Evolutionary conservation across 805 yeast species (phyloP).

Genomic region (Saccharomycopsis sp.): DNA sequence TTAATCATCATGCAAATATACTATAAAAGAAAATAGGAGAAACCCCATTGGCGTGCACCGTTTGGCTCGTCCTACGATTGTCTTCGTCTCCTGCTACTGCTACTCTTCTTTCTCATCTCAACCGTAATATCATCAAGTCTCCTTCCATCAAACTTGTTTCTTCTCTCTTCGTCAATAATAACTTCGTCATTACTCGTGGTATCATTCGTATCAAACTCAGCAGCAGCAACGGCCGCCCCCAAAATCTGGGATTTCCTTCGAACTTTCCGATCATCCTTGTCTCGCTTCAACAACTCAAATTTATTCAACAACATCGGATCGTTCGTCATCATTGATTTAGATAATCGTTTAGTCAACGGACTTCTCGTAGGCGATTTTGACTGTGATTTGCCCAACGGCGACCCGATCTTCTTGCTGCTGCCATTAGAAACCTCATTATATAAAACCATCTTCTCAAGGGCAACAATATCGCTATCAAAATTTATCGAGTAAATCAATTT

Average conservation of each 20-base stretch:
- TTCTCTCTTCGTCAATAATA: slow-evolving; percentile 6
- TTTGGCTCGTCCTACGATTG: no score
- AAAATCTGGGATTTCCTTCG: slow-evolving; percentile 17
- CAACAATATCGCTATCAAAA: slow-evolving; percentile 18
- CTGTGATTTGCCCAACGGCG: not conserved
- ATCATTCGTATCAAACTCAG: not conserved
- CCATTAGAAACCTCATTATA: slow-evolving; percentile 11
- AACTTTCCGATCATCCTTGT: slow-evolving; percentile 16
- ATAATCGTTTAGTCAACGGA: not conserved
- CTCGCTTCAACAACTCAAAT: slow-evolving; percentile 15
- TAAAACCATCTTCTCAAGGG: slow-evolving; percentile 18
- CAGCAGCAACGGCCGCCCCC: not conserved
- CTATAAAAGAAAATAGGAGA: no score
- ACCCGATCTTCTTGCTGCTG: not conserved
- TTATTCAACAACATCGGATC: slow-evolving; percentile 8
- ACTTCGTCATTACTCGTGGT: not conserved
- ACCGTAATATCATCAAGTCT: not conserved
- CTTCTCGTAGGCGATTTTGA: slow-evolving; percentile 14
- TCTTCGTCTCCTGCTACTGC: slow-evolving; percentile 8
- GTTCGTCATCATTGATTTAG: slow-evolving; percentile 8
- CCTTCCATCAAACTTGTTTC: slow-evolving; percentile 8
- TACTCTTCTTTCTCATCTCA: slow-evolving; percentile 3
- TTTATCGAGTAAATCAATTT: slow-evolving; percentile 15
- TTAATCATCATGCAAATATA: no score
- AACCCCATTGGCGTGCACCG: no score